Evolutionary conservation across 129 eudicot genomes (phyloP).

Genomic region (Pulicaria dysenterica): DNA sequence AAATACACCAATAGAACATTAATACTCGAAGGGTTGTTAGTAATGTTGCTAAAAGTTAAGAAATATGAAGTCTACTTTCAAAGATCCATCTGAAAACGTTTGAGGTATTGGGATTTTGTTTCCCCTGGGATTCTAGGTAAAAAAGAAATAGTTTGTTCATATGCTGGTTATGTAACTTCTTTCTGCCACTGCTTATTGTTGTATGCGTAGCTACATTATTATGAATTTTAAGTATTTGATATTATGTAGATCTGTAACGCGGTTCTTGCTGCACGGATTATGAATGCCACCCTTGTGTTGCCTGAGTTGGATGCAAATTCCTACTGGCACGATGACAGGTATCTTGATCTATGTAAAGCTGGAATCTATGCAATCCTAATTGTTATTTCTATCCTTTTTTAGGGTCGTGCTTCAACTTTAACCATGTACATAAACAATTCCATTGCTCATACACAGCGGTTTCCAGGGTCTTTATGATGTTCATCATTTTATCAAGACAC

Average conservation of each 20-base stretch:
- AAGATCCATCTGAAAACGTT: background rate
- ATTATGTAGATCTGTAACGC: slow-evolving; percentile 81
- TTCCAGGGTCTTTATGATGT: slow-evolving; percentile 93
- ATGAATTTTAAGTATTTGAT: slow-evolving; percentile 13
- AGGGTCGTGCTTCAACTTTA: background rate
- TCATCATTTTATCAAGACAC: slow-evolving; percentile 76
- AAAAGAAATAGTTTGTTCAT: background rate
- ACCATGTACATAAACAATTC: slow-evolving; percentile 18
- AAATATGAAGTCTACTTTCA: slow-evolving; percentile 2
- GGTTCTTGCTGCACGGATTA: slow-evolving; percentile 97
- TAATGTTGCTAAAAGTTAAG: background rate
- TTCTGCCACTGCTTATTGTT: background rate
- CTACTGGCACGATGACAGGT: slow-evolving; percentile 98
- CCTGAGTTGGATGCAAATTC: slow-evolving; percentile 98
- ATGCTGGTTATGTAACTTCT: background rate
- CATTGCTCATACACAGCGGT: slow-evolving; percentile 53
- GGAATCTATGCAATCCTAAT: background rate
- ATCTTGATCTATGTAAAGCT: background rate
- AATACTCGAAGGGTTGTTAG: background rate
- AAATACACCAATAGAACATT: background rate
- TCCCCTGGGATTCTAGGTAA: background rate
- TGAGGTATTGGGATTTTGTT: background rate
- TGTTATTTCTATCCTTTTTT: background rate
- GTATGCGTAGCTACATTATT: background rate
- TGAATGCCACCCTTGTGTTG: slow-evolving; percentile 98